A percentile compares a stretch with the other conserved stretches of the same genome.
These are phyloP conservation scores for Alternaria panax DNA, from an alignment of 2,329 filamentous ascomycete genomes.

Conservation along the genomic window DNA sequence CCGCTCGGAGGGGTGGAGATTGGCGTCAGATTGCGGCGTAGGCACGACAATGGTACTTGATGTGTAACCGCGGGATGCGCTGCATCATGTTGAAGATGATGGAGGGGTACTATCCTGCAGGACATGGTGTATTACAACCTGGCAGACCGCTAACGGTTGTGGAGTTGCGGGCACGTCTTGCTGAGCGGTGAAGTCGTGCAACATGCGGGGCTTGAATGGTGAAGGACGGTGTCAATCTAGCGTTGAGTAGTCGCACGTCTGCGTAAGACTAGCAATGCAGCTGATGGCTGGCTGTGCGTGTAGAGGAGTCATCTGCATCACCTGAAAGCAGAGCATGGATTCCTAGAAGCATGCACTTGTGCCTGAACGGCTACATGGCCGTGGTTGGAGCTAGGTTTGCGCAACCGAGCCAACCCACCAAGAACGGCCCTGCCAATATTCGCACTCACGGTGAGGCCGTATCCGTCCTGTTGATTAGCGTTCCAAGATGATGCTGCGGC, in stretches of 20 bases:
- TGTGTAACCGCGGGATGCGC: slow-evolving; percentile 22
- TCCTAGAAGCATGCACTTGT: slow-evolving; percentile 2
- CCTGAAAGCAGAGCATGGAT: slow-evolving; percentile 5
- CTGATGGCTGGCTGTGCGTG: slow-evolving; percentile 8
- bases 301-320: slow-evolving; percentile 20
- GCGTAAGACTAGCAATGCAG: slow-evolving; percentile 4
- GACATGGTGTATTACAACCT: background rate
- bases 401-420: slow-evolving; percentile 10
- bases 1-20: slow-evolving; percentile 8
- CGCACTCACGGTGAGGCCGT: slow-evolving; percentile 15
- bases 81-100: background rate
- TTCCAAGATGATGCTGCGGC: slow-evolving; percentile 5
- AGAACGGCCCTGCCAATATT: slow-evolving; percentile 15
- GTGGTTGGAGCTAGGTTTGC: slow-evolving; percentile 6
- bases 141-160: slow-evolving; percentile 8
- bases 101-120: slow-evolving; percentile 11
- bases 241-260: slow-evolving; percentile 5
- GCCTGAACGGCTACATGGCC: slow-evolving; percentile 6
- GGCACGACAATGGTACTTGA: slow-evolving; percentile 1
- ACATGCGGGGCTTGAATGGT: slow-evolving; percentile 2
- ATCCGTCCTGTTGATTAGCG: background rate
- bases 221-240: background rate
- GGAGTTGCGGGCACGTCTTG: slow-evolving; percentile 2
- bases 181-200: slow-evolving; percentile 23
- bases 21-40: slow-evolving; percentile 9